Base-by-base conservation (phyloP, 495 filamentous ascomycete genomes). In the Tetracladium marchalianum region DNA sequence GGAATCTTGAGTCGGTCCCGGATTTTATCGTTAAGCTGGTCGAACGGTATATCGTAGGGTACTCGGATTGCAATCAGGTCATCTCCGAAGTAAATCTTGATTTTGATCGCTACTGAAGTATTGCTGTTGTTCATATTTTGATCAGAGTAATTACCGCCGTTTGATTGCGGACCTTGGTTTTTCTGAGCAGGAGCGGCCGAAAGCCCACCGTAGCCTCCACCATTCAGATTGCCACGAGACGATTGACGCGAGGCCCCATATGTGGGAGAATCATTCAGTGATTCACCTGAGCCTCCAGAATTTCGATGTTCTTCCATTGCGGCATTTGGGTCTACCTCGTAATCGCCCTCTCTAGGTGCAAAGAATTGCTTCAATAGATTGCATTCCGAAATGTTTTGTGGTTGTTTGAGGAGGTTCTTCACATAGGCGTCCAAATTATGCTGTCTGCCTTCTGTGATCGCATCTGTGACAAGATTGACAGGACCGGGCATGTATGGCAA, bases 401-500 rank as follows among this genome's bases (percentile, higher is more conserved):
- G 81, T 64, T 96, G 83, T 27, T 78, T 72, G 2, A 98, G 68
- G 7, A 98, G 76, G 51, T 89, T 88, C 64, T 90, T 90, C 55
- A 98, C 86, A 52, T 98, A 98, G 46, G 89, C 83, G 58, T 98
- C 89, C 11, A 98, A 70, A 60, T 90, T 94, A 53, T 87, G 83
- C 39, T 89, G 80, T 40, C 92, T 80, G 27, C 88, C 92, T 52
- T 95, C 88, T 33, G 89, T 94, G 56, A 98, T 96, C 6, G 86
- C 86, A 59, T 96, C 93, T 12, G 93, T 98, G 43, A 98, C 93
- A 65, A 94, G 93, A 46, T 90, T 94, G 54, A 98, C 90, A 16
- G 92, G 92, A 9, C 92, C 92, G 15, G 92, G 92, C 92, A 98
- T 98, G 64, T 90, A 98, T n/a, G 92, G 92, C 6, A 98, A 63